Evolutionary conservation across 306 rosid species (phyloP), one percentile per base, ranked within the genome.

Genomic region (Lagenaria siceraria): DNA sequence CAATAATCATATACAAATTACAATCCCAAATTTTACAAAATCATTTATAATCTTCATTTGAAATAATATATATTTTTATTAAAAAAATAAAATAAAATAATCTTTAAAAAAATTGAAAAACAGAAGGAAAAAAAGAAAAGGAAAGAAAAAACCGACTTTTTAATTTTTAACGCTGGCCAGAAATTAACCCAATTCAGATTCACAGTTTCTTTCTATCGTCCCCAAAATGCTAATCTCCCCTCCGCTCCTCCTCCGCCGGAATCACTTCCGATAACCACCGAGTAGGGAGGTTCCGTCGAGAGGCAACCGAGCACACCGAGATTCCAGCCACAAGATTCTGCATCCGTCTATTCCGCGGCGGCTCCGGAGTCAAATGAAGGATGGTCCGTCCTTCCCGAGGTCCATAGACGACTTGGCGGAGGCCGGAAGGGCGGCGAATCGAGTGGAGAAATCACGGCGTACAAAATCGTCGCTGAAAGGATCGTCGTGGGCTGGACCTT

Each of bases 381-480:
- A 29, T 13, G 81, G 82, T 1, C 78, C 81, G 29, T 84, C 86
- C 76, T 80, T 84, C 5, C 83, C 85, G 40, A 86, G 73, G 29
- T 88, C 89, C 88, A 81, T 80, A 5, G 86, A 84, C 17, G 89
- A 65, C 59, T 84, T 88, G 4, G 81, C 84, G 10, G 90, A 48
- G 8, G 84, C 78, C 52, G 91, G 85, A 24, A 90, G 76, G 1
- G 91, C 52, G 8, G 89, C 98, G 80, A 80, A 92, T 0, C 96
- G 82, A 24, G 80, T 13, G 0, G 95, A 89, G 89, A 90, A 89
- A 24, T 81, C 85, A 49, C 76, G 77, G 73, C 74, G 66, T 6
- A 74, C 48, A 51, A 65, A 74, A 33, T 69, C 84, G 0, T 85
- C 88, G 0, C 52, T 77, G 21, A 72, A 77, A 6, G 76, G 56